These are phyloP conservation scores for Pyrenochaeta sp. DNA, from an alignment of 2,329 filamentous ascomycete species.

Conservation along the genomic window DNA sequence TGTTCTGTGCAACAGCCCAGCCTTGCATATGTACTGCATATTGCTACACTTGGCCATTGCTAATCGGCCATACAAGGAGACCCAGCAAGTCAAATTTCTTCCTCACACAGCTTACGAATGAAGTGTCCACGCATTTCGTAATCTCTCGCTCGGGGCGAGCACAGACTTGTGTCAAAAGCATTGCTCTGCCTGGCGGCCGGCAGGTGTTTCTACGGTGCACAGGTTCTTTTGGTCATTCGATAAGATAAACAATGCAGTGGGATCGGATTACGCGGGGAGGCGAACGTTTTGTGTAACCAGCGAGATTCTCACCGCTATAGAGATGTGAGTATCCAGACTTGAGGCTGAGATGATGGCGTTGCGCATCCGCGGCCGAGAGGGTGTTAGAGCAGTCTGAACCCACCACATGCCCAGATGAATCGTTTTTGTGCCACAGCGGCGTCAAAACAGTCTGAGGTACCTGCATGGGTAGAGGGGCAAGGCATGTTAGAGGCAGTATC, in stretches of 20 bases:
- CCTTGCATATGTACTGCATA: slow-evolving; percentile 29
- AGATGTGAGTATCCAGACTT: slow-evolving; percentile 27
- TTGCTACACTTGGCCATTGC: slow-evolving; percentile 26
- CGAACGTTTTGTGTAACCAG: slow-evolving; percentile 35
- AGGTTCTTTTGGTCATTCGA: slow-evolving; percentile 36
- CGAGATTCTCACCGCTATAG: slow-evolving; percentile 37
- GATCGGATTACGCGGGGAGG: slow-evolving; percentile 31
- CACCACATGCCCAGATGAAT: slow-evolving; percentile 30
- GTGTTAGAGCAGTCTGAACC: slow-evolving; percentile 21
- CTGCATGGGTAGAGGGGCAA: slow-evolving; percentile 32
- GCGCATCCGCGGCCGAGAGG: slow-evolving; percentile 46
- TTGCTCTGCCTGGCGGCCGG: slow-evolving; percentile 23
- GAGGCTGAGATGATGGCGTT: slow-evolving; percentile 29
- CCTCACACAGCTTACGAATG: slow-evolving; percentile 37
- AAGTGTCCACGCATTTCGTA: slow-evolving; percentile 34
- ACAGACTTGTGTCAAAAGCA: slow-evolving; percentile 26
- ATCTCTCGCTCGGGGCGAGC: slow-evolving; percentile 31
- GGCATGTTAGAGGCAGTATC: slow-evolving; percentile 6
- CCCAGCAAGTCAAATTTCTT: slow-evolving; percentile 21
- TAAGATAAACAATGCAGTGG: slow-evolving; percentile 30
- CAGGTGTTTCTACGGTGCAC: slow-evolving; percentile 10
- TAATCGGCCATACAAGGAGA: slow-evolving; percentile 20
- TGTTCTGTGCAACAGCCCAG: slow-evolving; percentile 18
- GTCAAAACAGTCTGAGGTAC: slow-evolving; percentile 30
- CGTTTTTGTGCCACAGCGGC: slow-evolving; percentile 27